Evolutionary conservation across 2,329 filamentous ascomycete genomes (phyloP), one percentile per base, ranked within the genome.

Genomic region (Arachnomyces sp.): DNA sequence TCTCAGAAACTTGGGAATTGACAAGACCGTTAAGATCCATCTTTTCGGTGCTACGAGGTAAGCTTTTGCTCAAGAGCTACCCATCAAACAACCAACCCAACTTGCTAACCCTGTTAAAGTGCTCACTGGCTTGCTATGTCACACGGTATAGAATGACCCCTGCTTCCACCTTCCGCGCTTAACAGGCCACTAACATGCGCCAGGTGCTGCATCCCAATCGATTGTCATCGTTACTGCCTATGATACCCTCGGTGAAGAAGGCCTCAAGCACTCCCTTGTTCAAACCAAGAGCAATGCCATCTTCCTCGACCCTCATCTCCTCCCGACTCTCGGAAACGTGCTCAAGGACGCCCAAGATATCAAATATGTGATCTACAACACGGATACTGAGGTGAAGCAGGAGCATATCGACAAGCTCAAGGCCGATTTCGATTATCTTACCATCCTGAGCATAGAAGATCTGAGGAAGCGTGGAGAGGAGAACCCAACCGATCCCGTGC

Each of bases 31-130:
- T 60, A 80, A 76, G 54, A 61, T 94, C 51, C 86, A 94, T 60
- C 72, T 94, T 41, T 94, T 88, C 58, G 88, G 82, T 35, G 77
- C 82, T n/a, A 94, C 86, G 3, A 85, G 80, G 79, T 82, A 64
- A 49, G 70, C 11, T 17, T 35, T 29, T 15, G 4, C 15, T 12
- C 13, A 32, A 32, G 28, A 29, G 6, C 31, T 34, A 4, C 15
- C n/a, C 11, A 13, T 20, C 29, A 9, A 36, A 30, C 14, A 14
- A 14, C 34, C 40, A 40, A 32, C 39, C 49, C 51, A 29, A 53
- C 41, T 48, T 34, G 37, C 38, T 50, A 33, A 54, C 49, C 25
- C 32, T 36, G 14, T 29, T 34, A 29, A 45, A 87, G 84, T 61
- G 74, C 79, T 38, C 77, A 86, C 66, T 96, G 90, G 90, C 74